Percentiles rank a stretch among this genome's conserved stretches.
These are phyloP conservation scores for Ogataea paradorogensis DNA, from an alignment of 805 yeast species.

Conservation along the genomic window DNA sequence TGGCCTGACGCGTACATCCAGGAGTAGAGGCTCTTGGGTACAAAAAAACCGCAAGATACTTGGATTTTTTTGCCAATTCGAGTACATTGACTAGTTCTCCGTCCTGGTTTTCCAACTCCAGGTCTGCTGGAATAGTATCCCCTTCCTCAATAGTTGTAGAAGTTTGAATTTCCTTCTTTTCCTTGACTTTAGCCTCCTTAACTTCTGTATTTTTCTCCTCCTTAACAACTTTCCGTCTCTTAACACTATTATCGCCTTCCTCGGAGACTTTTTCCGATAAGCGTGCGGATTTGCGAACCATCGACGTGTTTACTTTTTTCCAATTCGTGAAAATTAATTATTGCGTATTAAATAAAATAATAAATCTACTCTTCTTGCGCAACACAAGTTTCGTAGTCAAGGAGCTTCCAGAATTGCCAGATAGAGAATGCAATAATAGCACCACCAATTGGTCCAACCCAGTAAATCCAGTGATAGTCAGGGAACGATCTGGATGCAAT, in stretches of 20 bases:
- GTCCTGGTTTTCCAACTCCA: constrained; percentile 65
- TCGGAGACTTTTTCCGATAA: constrained; percentile 5
- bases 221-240: not conserved
- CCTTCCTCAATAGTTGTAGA: constrained; percentile 12
- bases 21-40: constrained; percentile 94
- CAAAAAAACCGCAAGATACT: constrained; percentile 58
- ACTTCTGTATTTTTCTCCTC: not conserved
- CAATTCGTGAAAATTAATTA: constrained; percentile 2
- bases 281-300: constrained; percentile 17
- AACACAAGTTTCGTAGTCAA: constrained; percentile 60
- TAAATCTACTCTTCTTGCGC: constrained; percentile 22
- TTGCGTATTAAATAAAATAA: not conserved
- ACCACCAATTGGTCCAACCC: constrained; percentile 86
- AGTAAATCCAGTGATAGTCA: constrained; percentile 84
- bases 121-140: constrained; percentile 33
- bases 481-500: constrained; percentile 75
- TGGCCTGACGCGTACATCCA: constrained; percentile 94
- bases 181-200: constrained; percentile 1
- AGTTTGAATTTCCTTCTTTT: not conserved
- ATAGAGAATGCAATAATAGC: constrained; percentile 61
- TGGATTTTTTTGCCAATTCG: constrained; percentile 30
- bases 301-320: constrained; percentile 1
- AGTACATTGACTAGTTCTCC: constrained; percentile 24
- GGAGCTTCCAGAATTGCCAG: constrained; percentile 62
- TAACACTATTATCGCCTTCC: not conserved